Evolutionary conservation across 2,329 filamentous ascomycete genomes (phyloP).

Genomic region (Aspergillus fischeri): DNA sequence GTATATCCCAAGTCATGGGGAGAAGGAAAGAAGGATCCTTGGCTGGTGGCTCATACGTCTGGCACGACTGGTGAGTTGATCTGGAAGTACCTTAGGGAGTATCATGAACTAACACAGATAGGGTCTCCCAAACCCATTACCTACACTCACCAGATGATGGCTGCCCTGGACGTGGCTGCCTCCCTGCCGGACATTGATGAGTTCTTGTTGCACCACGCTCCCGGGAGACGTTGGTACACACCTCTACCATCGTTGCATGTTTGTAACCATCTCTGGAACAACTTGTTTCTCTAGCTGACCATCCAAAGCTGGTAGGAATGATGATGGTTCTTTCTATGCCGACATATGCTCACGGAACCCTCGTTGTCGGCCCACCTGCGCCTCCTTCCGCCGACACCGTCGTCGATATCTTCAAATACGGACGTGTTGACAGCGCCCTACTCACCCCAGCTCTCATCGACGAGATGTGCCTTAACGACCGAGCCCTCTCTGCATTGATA

Average conservation of each 20-base stretch:
- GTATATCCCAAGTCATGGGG: conserved; percentile 23
- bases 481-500: conserved; percentile 13
- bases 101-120: background rate
- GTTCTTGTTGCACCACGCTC: conserved; percentile 8
- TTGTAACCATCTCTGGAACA: background rate
- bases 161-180: conserved; percentile 2
- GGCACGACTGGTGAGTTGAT: conserved; percentile 21
- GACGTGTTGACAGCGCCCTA: conserved; percentile 12
- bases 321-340: conserved; percentile 15
- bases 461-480: conserved; percentile 10
- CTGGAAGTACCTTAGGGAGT: background rate
- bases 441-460: conserved; percentile 22
- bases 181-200: conserved; percentile 9
- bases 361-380: conserved; percentile 16
- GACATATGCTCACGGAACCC: conserved; percentile 9
- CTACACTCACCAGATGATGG: conserved; percentile 21
- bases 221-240: conserved; percentile 15
- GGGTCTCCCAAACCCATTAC: conserved; percentile 19
- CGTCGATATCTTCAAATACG: conserved; percentile 15
- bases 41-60: conserved; percentile 26
- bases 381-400: conserved; percentile 10
- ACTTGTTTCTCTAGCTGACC: background rate
- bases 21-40: conserved; percentile 24
- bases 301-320: conserved; percentile 17
- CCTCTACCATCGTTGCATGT: conserved; percentile 22